These are phyloP conservation scores for Penicillium sp. DNA, from an alignment of 2,329 filamentous ascomycete species.

Conservation along the genomic window DNA sequence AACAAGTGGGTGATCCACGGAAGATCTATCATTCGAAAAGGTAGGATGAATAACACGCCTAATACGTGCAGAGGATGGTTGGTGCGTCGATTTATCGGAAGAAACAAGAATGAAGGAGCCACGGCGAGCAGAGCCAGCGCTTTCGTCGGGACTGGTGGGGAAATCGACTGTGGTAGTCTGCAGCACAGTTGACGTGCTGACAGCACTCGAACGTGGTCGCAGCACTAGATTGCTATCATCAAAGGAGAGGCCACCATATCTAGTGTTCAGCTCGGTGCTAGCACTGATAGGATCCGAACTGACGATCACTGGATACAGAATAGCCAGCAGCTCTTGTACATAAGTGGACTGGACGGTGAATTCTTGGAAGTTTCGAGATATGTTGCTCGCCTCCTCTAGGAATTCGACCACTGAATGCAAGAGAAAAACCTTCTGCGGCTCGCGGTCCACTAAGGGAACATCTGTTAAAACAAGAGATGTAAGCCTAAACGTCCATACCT, in stretches of 20 bases:
- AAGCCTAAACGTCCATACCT: not conserved
- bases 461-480: slow-evolving; percentile 1
- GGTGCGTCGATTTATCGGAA: slow-evolving; percentile 61
- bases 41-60: slow-evolving; percentile 64
- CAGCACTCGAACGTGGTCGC: slow-evolving; percentile 66
- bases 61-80: slow-evolving; percentile 63
- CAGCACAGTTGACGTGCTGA: slow-evolving; percentile 60
- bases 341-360: slow-evolving; percentile 81
- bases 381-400: slow-evolving; percentile 73
- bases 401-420: slow-evolving; percentile 78
- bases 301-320: slow-evolving; percentile 84
- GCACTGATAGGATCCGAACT: slow-evolving; percentile 81
- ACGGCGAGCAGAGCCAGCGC: slow-evolving; percentile 68
- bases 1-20: slow-evolving; percentile 67
- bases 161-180: slow-evolving; percentile 66
- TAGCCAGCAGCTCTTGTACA: slow-evolving; percentile 72
- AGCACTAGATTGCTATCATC: slow-evolving; percentile 84
- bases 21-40: slow-evolving; percentile 48
- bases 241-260: slow-evolving; percentile 77
- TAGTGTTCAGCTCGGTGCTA: slow-evolving; percentile 82
- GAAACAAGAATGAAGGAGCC: slow-evolving; percentile 89
- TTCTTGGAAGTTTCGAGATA: slow-evolving; percentile 76
- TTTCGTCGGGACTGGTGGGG: slow-evolving; percentile 45
- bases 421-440: slow-evolving; percentile 47
- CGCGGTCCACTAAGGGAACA: slow-evolving; percentile 1